Evolutionary conservation across 2,329 filamentous ascomycete species (phyloP).

Genomic region (Samsoniella hepiali): DNA sequence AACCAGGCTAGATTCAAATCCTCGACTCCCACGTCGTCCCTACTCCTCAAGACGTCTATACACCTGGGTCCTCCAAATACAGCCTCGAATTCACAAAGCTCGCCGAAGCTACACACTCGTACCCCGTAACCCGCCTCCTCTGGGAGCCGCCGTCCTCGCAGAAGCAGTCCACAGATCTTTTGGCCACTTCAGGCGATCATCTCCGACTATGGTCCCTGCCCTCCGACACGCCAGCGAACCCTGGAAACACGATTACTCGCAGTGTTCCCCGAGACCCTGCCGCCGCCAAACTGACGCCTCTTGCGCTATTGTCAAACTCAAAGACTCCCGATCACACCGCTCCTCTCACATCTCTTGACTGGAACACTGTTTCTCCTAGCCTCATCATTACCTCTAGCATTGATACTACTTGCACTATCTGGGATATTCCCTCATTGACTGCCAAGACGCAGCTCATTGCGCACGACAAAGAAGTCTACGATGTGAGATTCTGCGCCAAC

Average conservation of each 20-base stretch:
- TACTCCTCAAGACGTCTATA: slow-evolving; percentile 65
- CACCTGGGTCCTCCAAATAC: slow-evolving; percentile 67
- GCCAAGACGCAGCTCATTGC: slow-evolving; percentile 98
- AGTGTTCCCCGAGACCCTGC: slow-evolving; percentile 51
- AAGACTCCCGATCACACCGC: slow-evolving; percentile 98
- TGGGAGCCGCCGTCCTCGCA: slow-evolving; percentile 96
- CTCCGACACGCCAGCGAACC: slow-evolving; percentile 54
- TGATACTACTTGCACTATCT: slow-evolving; percentile 98
- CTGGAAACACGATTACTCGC: slow-evolving; percentile 66
- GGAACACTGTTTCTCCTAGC: slow-evolving; percentile 96
- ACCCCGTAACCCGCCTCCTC: slow-evolving; percentile 89
- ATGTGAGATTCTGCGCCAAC: slow-evolving; percentile 95
- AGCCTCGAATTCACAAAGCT: slow-evolving; percentile 88
- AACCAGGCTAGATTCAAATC: slow-evolving; percentile 77
- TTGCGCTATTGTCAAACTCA: slow-evolving; percentile 92
- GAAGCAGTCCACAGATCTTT: slow-evolving; percentile 90
- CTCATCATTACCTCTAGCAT: slow-evolving; percentile 98
- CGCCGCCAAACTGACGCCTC: slow-evolving; percentile 78
- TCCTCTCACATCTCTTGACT: slow-evolving; percentile 91
- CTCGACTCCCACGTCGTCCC: slow-evolving; percentile 78
- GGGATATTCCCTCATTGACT: slow-evolving; percentile 96
- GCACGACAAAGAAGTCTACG: slow-evolving; percentile 98
- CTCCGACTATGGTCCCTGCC: slow-evolving; percentile 91
- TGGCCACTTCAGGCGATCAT: slow-evolving; percentile 94
- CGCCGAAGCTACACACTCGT: slow-evolving; percentile 95